Percentiles rank a stretch among this genome's conserved stretches.
These are phyloP conservation scores for Mycosphaerella sp. DNA, from an alignment of 2,329 filamentous ascomycete genomes.

Conservation along the genomic window DNA sequence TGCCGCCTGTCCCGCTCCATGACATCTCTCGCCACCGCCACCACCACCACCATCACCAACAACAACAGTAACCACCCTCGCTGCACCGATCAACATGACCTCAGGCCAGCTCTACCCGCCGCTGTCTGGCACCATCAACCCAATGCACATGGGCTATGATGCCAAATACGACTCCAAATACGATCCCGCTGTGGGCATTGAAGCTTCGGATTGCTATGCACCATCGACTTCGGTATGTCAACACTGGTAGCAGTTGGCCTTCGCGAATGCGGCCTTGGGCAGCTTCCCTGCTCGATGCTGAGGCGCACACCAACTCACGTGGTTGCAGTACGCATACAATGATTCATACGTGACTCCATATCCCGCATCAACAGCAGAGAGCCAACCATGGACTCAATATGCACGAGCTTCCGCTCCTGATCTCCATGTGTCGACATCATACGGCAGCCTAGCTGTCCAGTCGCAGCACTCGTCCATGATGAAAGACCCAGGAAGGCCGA, in stretches of 20 bases:
- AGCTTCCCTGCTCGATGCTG: conserved; percentile 1
- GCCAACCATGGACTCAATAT: conserved; percentile 29
- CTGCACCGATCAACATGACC: conserved; percentile 24
- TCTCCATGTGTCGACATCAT: conserved; percentile 18
- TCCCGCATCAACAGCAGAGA: conserved; percentile 32
- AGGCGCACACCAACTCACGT: conserved; percentile 8
- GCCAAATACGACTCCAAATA: conserved; percentile 19
- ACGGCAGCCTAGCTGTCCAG: conserved; percentile 16
- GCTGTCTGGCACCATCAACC: conserved; percentile 26
- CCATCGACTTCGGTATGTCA: conserved; percentile 29
- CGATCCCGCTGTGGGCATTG: conserved; percentile 22
- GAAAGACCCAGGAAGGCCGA: conserved; percentile 34
- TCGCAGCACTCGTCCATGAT: conserved; percentile 19
- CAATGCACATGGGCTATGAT: conserved; percentile 28
- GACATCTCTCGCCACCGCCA: conserved; percentile 25
- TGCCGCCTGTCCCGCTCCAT: conserved; percentile 25
- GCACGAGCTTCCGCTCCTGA: conserved; percentile 26
- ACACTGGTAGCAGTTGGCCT: background rate
- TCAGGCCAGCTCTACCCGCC: conserved; percentile 28
- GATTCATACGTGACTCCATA: conserved; percentile 34
- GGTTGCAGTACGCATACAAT: conserved; percentile 28
- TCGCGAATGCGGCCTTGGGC: background rate
- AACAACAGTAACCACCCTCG: no score
- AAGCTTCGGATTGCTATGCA: conserved; percentile 29
- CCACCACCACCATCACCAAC: no score